Evolutionary conservation across 2,329 filamentous ascomycete genomes (phyloP).

Genomic region (Teratosphaeria nubilosa): DNA sequence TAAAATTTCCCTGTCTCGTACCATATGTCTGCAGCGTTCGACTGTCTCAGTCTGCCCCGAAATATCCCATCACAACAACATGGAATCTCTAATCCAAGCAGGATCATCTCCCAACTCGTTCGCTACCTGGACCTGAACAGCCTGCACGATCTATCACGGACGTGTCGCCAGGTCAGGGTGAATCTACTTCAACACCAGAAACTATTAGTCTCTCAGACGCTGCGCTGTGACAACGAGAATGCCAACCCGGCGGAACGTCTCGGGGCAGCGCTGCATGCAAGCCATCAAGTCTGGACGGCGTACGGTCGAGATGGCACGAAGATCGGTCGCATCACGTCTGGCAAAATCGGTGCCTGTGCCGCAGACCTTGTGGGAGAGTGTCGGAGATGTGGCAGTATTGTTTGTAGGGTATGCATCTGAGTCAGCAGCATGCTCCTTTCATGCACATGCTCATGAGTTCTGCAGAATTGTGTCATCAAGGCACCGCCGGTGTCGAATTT

Average conservation of each 20-base stretch:
- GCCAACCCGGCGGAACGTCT: conserved; percentile 45
- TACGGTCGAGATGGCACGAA: conserved; percentile 19
- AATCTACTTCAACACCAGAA: conserved; percentile 70
- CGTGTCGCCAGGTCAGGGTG: conserved; percentile 68
- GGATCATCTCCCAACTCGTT: conserved; percentile 66
- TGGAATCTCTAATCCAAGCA: conserved; percentile 28
- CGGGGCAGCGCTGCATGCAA: conserved; percentile 26
- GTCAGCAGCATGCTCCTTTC: not conserved
- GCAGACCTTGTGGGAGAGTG: conserved; percentile 80
- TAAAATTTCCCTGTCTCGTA: not conserved
- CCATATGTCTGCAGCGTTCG: not conserved
- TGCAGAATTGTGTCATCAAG: conserved; percentile 82
- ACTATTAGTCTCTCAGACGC: conserved; percentile 61
- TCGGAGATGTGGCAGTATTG: conserved; percentile 61
- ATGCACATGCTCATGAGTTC: not conserved
- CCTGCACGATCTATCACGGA: conserved; percentile 70
- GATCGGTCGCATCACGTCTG: conserved; percentile 40
- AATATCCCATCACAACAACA: not conserved
- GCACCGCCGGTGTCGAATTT: conserved; percentile 59
- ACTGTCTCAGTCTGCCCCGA: not conserved
- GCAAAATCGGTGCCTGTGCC: conserved; percentile 70
- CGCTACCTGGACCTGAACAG: conserved; percentile 76
- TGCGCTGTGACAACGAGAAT: conserved; percentile 69
- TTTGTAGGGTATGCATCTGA: conserved; percentile 60
- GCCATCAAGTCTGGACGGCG: conserved; percentile 15